Evolutionary conservation across 2,329 filamentous ascomycete genomes (phyloP), one percentile per base, ranked within the genome.

Genomic region (Berkeleyomyces rouxiae): DNA sequence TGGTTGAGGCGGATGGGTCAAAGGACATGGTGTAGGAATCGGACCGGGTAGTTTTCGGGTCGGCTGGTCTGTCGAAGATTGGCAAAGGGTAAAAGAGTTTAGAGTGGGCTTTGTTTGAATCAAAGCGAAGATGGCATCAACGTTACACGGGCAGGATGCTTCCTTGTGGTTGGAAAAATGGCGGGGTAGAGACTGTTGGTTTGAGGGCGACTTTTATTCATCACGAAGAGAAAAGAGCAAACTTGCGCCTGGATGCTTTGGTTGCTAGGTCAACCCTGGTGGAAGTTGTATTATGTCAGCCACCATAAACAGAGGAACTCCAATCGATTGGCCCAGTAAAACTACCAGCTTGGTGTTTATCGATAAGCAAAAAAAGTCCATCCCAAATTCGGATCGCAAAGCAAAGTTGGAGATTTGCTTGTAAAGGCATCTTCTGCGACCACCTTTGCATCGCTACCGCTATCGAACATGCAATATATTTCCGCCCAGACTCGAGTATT

Each of bases 1-100:
- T 84, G 63, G 81, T 81, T 10, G 85, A 87, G 68, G 86, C 78
- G 1, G 85, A 86, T 7, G 84, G 79, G 68, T 88, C 85, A 68
- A 90, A 90, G 39, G 79, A 72, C 78, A 85, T 85, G 63, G 36
- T 70, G 63, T 42, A 7, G 13, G 33, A 9, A 42, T 33, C 39
- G 37, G 16, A 7, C 7, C 43, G 43, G 13, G 16, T 46, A 23
- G 23, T 23, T 23, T 23, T 23, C 23, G 23, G 23, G 23, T 23
- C 23, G 23, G 23, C 2, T 23, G 23, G 23, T 23, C 23, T 23
- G 23, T 23, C 46, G n/a, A 23, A 49, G 58, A 44, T 44, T 11
- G 11, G 3, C 13, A 23, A 58, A 11, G 39, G 23, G 40, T 4
- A 13, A 43, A 36, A 10, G 16, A 47, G 42, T 7, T 36, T 13